Evolutionary conservation across 2,329 filamentous ascomycete species (phyloP), one percentile per base, ranked within the genome.

Genomic region (Aspergillus terreus): DNA sequence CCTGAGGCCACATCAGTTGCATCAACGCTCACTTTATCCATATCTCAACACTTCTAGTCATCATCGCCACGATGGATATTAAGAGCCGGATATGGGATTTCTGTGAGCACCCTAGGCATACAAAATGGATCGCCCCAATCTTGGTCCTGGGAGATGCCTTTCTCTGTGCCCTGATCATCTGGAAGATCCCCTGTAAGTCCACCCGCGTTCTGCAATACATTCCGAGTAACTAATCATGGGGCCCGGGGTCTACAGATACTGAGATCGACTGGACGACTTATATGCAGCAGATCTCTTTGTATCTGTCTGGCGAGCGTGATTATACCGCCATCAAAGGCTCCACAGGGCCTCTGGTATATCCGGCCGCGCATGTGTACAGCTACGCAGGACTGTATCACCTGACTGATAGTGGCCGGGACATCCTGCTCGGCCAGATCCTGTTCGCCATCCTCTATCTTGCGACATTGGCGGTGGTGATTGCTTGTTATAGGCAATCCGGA

Each of bases 251-350:
- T 15, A 41, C 60, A 89, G 94, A 99, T 69, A 99, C 94, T 41
- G 94, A 99, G 72, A 99, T 99, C 65, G 94, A 99, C 74, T 99
- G 92, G 92, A 82, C 81, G 53, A 90, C 94, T 0, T 99, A 99
- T 72, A 97, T 99, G 92, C 82, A 96, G 69, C 94, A 99, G 66
- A 80, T 97, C 42, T 74, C 81, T 38, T 85, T 92, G 61, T 94
- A 87, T 65, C 75, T 92, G 43, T 79, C 82, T 15, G 94, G 94
- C 64, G 92, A 97, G 76, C 84, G 88, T 67, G 87, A 96, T 71
- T 99, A 99, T 71, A 83, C 83, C 54, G 81, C 85, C 52, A 92
- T 99, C 67, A 82, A 86, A 65, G 94, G 94, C 61, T 87, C 84
- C 53, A 99, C 94, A 0, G 94, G 94, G 1, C 94, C 94, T 3